phyloP scores from a whole-genome alignment of 2,329 filamentous ascomycete genomes.

The Teratosphaeria gauchensis region DNA sequence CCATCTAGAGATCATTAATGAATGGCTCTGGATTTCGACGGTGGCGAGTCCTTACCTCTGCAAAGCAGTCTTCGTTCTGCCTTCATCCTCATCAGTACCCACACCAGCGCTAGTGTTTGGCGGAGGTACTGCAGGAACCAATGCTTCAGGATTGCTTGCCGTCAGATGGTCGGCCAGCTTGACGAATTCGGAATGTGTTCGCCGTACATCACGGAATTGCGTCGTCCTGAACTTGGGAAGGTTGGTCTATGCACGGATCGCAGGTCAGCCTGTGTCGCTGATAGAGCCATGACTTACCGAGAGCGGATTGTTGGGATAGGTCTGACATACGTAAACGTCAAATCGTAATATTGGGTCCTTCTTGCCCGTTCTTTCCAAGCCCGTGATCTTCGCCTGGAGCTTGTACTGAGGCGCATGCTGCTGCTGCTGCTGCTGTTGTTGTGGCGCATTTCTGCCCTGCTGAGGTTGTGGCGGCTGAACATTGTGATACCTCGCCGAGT shows the following conservation, averaged over 20 bases:
- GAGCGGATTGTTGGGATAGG: background rate
- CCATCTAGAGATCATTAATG: slow-evolving; percentile 43
- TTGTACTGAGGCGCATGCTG: slow-evolving; percentile 41
- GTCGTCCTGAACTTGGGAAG: slow-evolving; percentile 96
- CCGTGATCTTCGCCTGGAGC: slow-evolving; percentile 89
- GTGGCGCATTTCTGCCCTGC: slow-evolving; percentile 2
- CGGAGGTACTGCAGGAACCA: slow-evolving; percentile 92
- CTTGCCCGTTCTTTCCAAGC: slow-evolving; percentile 81
- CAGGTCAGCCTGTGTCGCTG: slow-evolving; percentile 9
- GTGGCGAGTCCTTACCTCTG: slow-evolving; percentile 46
- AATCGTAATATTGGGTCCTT: slow-evolving; percentile 94
- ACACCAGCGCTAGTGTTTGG: slow-evolving; percentile 88
- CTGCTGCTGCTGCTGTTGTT: slow-evolving; percentile 25
- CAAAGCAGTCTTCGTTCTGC: slow-evolving; percentile 75
- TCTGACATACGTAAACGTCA: slow-evolving; percentile 74
- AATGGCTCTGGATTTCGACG: background rate
- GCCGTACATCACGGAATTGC: slow-evolving; percentile 93
- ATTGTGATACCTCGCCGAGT: slow-evolving; percentile 22
- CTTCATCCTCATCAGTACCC: slow-evolving; percentile 92
- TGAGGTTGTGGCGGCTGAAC: slow-evolving; percentile 11
- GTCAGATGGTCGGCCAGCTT: slow-evolving; percentile 95
- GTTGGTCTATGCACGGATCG: slow-evolving; percentile 60
- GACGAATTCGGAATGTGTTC: slow-evolving; percentile 88
- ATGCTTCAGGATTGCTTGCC: slow-evolving; percentile 90
- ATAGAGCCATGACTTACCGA: background rate